Percentiles rank a stretch among this genome's conserved stretches.
These are phyloP conservation scores for Pythium apleroticum DNA, from an alignment of 352 stramenopile species.

Conservation along the genomic window DNA sequence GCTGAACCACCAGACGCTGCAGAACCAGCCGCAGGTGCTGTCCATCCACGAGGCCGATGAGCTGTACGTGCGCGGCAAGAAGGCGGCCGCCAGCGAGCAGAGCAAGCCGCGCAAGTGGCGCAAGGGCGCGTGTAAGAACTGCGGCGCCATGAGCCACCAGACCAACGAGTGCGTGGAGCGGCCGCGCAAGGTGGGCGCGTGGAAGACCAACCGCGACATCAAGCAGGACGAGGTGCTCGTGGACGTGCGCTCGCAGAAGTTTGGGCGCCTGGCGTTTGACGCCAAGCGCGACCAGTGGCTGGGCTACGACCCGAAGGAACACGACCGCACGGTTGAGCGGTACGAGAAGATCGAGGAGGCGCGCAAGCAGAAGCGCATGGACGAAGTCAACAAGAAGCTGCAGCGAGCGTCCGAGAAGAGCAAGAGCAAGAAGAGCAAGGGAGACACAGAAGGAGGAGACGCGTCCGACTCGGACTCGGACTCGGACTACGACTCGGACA, in stretches of 20 bases:
- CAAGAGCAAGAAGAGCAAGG: slow-evolving; percentile 26
- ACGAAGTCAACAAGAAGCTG: slow-evolving; percentile 78
- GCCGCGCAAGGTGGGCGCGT: slow-evolving; percentile 89
- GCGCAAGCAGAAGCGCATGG: slow-evolving; percentile 74
- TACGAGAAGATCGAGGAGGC: slow-evolving; percentile 85
- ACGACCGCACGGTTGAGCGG: slow-evolving; percentile 70
- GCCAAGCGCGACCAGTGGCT: slow-evolving; percentile 98
- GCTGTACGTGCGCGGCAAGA: slow-evolving; percentile 59
- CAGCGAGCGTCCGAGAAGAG: slow-evolving; percentile 49
- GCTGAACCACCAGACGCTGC: slow-evolving; percentile 93
- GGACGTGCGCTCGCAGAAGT: slow-evolving; percentile 85
- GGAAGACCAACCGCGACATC: slow-evolving; percentile 92
- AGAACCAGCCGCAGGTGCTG: slow-evolving; percentile 91
- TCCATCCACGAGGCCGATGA: slow-evolving; percentile 90
- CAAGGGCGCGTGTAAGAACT: slow-evolving; percentile 95
- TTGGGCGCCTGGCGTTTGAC: slow-evolving; percentile 96
- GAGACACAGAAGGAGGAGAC: background rate
- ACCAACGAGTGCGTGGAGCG: slow-evolving; percentile 92
- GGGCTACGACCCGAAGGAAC: slow-evolving; percentile 89
- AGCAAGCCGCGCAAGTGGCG: slow-evolving; percentile 61
- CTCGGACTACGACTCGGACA: slow-evolving; percentile 86
- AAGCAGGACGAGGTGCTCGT: slow-evolving; percentile 80
- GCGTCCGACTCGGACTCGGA: slow-evolving; percentile 86
- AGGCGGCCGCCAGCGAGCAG: slow-evolving; percentile 7
- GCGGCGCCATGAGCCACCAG: slow-evolving; percentile 92